Base-by-base conservation (phyloP, 2,329 filamentous ascomycete genomes). In the Fusarium tupiense region DNA sequence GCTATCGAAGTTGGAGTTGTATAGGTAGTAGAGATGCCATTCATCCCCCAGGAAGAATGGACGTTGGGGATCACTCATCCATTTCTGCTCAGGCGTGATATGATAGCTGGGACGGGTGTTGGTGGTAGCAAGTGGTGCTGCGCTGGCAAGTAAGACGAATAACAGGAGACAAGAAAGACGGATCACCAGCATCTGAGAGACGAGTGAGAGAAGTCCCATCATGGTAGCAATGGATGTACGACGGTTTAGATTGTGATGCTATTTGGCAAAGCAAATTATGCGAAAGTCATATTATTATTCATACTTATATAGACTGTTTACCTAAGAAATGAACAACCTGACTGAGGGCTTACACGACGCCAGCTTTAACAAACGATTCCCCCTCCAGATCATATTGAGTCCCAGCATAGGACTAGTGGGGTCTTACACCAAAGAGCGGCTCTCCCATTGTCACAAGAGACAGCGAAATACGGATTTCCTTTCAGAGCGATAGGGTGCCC, bases 11-110 rank as follows among this genome's bases (percentile, higher is more conserved):
- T 61, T 54, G 46, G 58, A 61, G 37, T 54, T 61, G 37, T 61
- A 54, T n/a, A 61, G 20, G 14, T 61, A 61, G 37, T 54, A 61
- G 10, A 61, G 29, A 54, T 54, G 46, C 58, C 37, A 61, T n/a
- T 61, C 46, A 2, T 35, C n/a, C 2, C 29, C 58, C 2, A 61
- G 29, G 47, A 61, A 61, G 37, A 61, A 61, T 2, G 58, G 46
- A n/a, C 58, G n/a, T n/a, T 61, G 46, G 5, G 58, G 58, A 29
- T 61, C 46, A 61, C 50, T 61, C 46, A 61, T 61, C 58, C 58
- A 61, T 14, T 54, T 61, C 17, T 54, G 35, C n/a, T 41, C 37
- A 31, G 58, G 46, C 16, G 46, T 54, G 37, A 61, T 54, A 10
- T 52, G 49, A 37, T 52, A 52, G 49, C 31, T 52, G 17, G 49